Percentiles rank a stretch among this genome's conserved stretches.
These are phyloP conservation scores for maize (Zea mays) DNA, from an alignment of 176 grass and related monocot species.

Conservation along the genomic window DNA sequence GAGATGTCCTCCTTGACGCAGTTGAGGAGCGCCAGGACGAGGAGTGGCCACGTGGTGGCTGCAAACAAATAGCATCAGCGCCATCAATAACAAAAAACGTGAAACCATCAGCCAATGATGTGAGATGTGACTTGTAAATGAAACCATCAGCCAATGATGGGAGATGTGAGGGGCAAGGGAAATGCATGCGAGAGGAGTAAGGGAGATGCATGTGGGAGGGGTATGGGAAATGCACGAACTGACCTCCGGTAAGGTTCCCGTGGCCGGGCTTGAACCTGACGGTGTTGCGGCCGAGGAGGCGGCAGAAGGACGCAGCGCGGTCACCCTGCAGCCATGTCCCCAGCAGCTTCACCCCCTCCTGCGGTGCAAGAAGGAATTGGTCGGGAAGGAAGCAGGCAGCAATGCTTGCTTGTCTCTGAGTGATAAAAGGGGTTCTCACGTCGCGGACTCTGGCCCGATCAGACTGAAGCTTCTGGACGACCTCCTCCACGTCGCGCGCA, in stretches of 20 bases:
- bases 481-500: slow-evolving; percentile 59
- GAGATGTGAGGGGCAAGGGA: too few species aligned
- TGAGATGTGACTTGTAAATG: too few species aligned
- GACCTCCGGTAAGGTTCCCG: slow-evolving; percentile 50
- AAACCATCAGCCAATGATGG: too few species aligned
- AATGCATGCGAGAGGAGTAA: background rate
- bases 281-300: slow-evolving; percentile 61
- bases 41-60: slow-evolving; percentile 73
- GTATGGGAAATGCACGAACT: slow-evolving; percentile 1
- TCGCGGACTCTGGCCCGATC: slow-evolving; percentile 67
- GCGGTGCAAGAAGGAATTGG: background rate
- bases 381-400: background rate
- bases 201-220: background rate
- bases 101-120: background rate
- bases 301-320: slow-evolving; percentile 57
- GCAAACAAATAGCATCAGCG: slow-evolving; percentile 41
- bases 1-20: slow-evolving; percentile 59
- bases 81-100: slow-evolving; percentile 11
- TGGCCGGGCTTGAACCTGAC: slow-evolving; percentile 47
- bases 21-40: slow-evolving; percentile 48
- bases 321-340: slow-evolving; percentile 70
- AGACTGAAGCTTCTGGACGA: slow-evolving; percentile 81
- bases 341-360: slow-evolving; percentile 86
- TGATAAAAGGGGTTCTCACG: slow-evolving; percentile 30
- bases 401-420: background rate